Conservation (phyloP, 805 yeast genomes). For the Suhomyces vadensis region DNA sequence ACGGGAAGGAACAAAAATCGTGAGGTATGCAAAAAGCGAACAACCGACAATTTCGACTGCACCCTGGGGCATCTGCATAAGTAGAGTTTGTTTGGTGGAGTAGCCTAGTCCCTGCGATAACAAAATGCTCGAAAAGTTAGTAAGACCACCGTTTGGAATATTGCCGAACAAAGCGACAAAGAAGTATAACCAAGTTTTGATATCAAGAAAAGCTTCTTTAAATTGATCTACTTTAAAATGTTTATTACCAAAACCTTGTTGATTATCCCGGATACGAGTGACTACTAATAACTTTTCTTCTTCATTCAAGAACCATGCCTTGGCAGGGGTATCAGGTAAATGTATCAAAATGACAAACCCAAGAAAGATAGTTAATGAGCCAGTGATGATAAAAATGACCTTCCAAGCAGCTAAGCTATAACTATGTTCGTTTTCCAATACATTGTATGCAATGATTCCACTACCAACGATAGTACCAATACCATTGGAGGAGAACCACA, state of each 20-base stretch:
- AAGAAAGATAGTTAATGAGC: conserved; percentile 53
- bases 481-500: conserved; percentile 41
- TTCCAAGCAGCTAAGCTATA: conserved; percentile 59
- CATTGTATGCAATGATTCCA: conserved; percentile 50
- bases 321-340: conserved; percentile 56
- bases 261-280: conserved; percentile 49
- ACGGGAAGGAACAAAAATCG: conserved; percentile 26
- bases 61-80: conserved; percentile 50
- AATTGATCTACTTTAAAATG: conserved; percentile 40
- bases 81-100: conserved; percentile 34
- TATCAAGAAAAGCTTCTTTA: conserved; percentile 35
- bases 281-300: conserved; percentile 41
- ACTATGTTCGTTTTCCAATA: conserved; percentile 32
- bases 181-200: conserved; percentile 37
- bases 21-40: conserved; percentile 27
- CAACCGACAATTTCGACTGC: conserved; percentile 47
- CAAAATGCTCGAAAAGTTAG: conserved; percentile 37
- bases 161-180: conserved; percentile 25
- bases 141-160: conserved; percentile 41
- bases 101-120: conserved; percentile 27
- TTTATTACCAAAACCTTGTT: conserved; percentile 46
- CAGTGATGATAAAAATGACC: conserved; percentile 57
- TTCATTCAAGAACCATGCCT: conserved; percentile 26
- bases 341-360: conserved; percentile 50
- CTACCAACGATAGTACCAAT: conserved; percentile 45